Evolutionary conservation across 2,329 filamentous ascomycete species (phyloP).

Genomic region (Raffaelea ambrosiae): DNA sequence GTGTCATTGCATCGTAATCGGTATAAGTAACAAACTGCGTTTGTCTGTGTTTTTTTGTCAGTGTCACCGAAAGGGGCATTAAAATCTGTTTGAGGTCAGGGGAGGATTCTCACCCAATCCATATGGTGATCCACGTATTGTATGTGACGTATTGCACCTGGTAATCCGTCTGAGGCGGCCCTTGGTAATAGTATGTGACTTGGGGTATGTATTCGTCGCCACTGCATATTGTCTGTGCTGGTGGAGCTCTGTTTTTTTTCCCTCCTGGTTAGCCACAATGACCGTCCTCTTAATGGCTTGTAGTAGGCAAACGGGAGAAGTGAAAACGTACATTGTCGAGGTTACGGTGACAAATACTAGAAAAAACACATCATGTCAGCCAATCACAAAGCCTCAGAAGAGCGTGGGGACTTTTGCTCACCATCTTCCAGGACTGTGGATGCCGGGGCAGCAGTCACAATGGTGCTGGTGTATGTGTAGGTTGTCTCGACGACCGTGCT

Average conservation of each 20-base stretch:
- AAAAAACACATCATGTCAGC: background rate
- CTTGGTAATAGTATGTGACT: slow-evolving; percentile 16
- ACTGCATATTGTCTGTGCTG: slow-evolving; percentile 14
- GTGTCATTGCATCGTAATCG: slow-evolving; percentile 15
- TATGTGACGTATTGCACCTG: slow-evolving; percentile 15
- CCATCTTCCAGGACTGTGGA: slow-evolving; percentile 7
- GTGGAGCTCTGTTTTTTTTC: slow-evolving; percentile 8
- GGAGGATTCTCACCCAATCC: slow-evolving; percentile 16
- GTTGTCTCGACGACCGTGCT: slow-evolving; percentile 8
- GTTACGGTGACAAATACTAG: slow-evolving; percentile 6
- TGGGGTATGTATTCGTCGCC: slow-evolving; percentile 8
- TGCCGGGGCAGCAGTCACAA: background rate
- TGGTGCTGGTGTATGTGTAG: slow-evolving; percentile 2
- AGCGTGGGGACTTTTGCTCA: background rate
- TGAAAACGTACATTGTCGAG: slow-evolving; percentile 3
- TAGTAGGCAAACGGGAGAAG: too few species aligned
- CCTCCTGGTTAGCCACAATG: too few species aligned
- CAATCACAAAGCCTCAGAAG: too few species aligned
- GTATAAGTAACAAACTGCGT: slow-evolving; percentile 14
- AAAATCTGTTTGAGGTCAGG: too few species aligned
- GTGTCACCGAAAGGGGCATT: too few species aligned
- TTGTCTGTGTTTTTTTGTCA: slow-evolving; percentile 8
- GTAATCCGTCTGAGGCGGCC: slow-evolving; percentile 15
- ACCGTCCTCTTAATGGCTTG: too few species aligned
- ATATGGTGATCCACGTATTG: slow-evolving; percentile 16